phyloP scores from a whole-genome alignment of 2,329 filamentous ascomycete genomes.

The Penicillium sp. region DNA sequence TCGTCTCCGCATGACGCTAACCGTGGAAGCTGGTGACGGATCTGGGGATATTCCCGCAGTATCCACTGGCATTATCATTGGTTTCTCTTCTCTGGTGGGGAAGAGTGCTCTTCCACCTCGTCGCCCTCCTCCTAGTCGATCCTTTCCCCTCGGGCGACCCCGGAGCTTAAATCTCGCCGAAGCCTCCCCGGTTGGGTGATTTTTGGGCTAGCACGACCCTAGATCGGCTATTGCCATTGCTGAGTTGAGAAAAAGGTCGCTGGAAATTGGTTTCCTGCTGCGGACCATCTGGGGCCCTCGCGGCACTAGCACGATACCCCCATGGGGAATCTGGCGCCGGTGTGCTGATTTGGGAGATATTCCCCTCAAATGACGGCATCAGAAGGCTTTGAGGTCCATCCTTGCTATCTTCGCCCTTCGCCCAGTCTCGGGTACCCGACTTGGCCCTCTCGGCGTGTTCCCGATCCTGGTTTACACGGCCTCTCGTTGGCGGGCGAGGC shows the following conservation, averaged over 20 bases:
- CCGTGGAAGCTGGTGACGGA: background rate
- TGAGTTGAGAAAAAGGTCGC: background rate
- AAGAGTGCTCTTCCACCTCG: background rate
- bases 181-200: background rate
- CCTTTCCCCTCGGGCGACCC: background rate
- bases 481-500: background rate
- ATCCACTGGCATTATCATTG: background rate
- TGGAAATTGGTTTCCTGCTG: background rate
- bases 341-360: background rate
- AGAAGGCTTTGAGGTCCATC: background rate
- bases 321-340: background rate
- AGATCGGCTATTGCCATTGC: background rate
- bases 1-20: slow-evolving; percentile 6
- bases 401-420: background rate
- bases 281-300: background rate
- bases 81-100: background rate
- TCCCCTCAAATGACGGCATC: background rate
- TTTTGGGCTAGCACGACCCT: background rate
- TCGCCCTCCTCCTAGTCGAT: background rate
- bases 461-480: background rate
- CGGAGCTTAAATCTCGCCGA: background rate
- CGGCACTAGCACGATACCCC: background rate
- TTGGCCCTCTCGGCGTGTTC: background rate
- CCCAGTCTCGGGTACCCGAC: slow-evolving; percentile 1
- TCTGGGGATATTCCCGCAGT: slow-evolving; percentile 14